Evolutionary conservation across 305 asterid genomes (phyloP).

Genomic region (Euphrasia arctica): DNA sequence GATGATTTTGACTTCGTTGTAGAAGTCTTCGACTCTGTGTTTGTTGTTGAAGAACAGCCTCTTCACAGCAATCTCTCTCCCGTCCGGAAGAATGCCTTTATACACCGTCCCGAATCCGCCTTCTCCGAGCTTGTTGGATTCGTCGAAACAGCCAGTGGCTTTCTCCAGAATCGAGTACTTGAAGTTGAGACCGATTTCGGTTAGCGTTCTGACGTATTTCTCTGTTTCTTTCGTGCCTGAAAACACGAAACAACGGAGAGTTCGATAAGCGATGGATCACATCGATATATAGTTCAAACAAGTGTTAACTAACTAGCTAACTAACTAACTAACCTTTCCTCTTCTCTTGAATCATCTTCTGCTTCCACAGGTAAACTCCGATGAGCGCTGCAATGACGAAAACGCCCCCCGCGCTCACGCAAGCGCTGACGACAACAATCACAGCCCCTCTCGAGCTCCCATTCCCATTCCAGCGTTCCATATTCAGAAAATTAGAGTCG

Average conservation of each 20-base stretch:
- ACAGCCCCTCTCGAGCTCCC: slow-evolving; percentile 31
- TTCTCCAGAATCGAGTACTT: slow-evolving; percentile 57
- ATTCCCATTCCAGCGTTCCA: slow-evolving; percentile 24
- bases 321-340: slow-evolving; percentile 37
- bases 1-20: slow-evolving; percentile 74
- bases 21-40: slow-evolving; percentile 70
- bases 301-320: no score
- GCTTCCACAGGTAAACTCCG: slow-evolving; percentile 44
- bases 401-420: slow-evolving; percentile 39
- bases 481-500: slow-evolving; percentile 38
- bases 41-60: slow-evolving; percentile 66
- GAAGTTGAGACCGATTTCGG: slow-evolving; percentile 57
- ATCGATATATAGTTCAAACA: neutral
- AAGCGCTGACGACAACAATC: slow-evolving; percentile 31
- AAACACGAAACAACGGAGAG: neutral
- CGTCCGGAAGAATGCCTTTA: slow-evolving; percentile 58
- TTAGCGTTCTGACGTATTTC: slow-evolving; percentile 44
- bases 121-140: slow-evolving; percentile 57
- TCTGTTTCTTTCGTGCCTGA: slow-evolving; percentile 42
- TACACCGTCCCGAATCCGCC: slow-evolving; percentile 71
- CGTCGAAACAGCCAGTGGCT: slow-evolving; percentile 47
- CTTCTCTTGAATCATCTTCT: slow-evolving; percentile 38
- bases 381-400: slow-evolving; percentile 33
- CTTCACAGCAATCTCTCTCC: slow-evolving; percentile 79
- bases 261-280: neutral